Evolutionary conservation across 805 yeast species (phyloP).

Genomic region (Diddensiella transvaalensis): DNA sequence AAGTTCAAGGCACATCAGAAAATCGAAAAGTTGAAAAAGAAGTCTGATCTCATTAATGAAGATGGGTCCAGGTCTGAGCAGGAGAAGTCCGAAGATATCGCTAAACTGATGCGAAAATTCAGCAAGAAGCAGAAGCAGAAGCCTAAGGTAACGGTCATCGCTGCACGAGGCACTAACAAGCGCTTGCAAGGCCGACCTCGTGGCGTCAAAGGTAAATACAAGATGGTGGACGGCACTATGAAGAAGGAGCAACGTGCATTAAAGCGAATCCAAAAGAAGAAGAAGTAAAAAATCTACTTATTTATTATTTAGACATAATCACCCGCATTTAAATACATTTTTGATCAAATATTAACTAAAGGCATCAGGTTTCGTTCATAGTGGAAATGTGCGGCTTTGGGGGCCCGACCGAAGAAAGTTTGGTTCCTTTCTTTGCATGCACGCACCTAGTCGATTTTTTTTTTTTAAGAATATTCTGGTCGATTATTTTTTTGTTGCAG

Average conservation of each 20-base stretch:
- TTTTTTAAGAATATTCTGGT: too few relatives aligned
- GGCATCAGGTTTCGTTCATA: too few relatives aligned
- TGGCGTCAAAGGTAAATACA: slow-evolving; percentile 95
- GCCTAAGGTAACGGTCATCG: slow-evolving; percentile 85
- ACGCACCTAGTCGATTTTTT: too few relatives aligned
- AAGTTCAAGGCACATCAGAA: slow-evolving; percentile 86
- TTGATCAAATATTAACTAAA: too few relatives aligned
- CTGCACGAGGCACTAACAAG: slow-evolving; percentile 78
- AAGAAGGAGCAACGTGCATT: slow-evolving; percentile 96
- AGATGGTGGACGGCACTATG: slow-evolving; percentile 98
- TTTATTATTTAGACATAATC: not conserved
- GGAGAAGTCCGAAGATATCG: slow-evolving; percentile 92
- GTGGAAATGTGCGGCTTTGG: too few relatives aligned
- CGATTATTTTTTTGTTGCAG: too few relatives aligned
- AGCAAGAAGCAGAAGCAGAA: slow-evolving; percentile 65
- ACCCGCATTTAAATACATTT: too few relatives aligned
- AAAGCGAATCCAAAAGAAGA: slow-evolving; percentile 82
- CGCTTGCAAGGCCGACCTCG: slow-evolving; percentile 93
- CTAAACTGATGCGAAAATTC: slow-evolving; percentile 76
- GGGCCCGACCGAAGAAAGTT: too few relatives aligned
- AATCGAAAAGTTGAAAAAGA: slow-evolving; percentile 84
- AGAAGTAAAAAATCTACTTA: slow-evolving; percentile 44
- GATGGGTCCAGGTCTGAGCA: slow-evolving; percentile 82
- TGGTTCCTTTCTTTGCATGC: too few relatives aligned
- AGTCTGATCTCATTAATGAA: slow-evolving; percentile 86